Percentiles rank a stretch among this genome's conserved stretches.
These are phyloP conservation scores for Heritiera littoralis DNA, from an alignment of 345 rosid species.

Conservation along the genomic window DNA sequence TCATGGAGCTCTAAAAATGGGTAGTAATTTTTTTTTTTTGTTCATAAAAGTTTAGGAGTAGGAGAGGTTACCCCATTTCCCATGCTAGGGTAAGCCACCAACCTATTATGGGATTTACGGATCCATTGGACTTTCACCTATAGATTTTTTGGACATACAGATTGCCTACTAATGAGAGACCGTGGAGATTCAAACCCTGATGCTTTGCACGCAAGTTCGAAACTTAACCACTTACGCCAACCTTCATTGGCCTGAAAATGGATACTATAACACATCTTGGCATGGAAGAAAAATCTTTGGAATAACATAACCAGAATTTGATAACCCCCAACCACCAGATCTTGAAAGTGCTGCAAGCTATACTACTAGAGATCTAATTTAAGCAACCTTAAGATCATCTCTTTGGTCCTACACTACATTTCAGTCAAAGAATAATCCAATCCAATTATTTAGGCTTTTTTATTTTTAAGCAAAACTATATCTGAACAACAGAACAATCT, in stretches of 20 bases:
- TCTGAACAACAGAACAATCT: not conserved
- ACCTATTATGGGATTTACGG: too few species aligned
- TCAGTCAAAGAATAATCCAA: constrained; percentile 3
- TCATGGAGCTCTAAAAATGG: not conserved
- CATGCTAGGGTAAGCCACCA: too few species aligned
- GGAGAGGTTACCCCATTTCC: too few species aligned
- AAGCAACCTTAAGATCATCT: not conserved
- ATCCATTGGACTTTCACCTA: too few species aligned
- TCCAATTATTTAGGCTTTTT: not conserved
- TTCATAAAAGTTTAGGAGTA: too few species aligned
- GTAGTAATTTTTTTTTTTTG: too few species aligned
- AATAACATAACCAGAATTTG: not conserved
- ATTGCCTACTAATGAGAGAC: too few species aligned
- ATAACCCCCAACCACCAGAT: not conserved
- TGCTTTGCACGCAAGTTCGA: too few species aligned
- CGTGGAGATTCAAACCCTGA: too few species aligned
- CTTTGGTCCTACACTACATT: not conserved
- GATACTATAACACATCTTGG: not conserved
- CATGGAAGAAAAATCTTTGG: not conserved
- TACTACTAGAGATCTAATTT: not conserved
- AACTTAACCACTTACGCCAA: too few species aligned
- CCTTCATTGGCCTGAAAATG: too few species aligned
- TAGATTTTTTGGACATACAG: too few species aligned
- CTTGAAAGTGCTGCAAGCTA: not conserved
- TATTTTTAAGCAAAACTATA: not conserved